Evolutionary conservation across 257 asterid species (phyloP).

Genomic region (Nicotiana undulata): DNA sequence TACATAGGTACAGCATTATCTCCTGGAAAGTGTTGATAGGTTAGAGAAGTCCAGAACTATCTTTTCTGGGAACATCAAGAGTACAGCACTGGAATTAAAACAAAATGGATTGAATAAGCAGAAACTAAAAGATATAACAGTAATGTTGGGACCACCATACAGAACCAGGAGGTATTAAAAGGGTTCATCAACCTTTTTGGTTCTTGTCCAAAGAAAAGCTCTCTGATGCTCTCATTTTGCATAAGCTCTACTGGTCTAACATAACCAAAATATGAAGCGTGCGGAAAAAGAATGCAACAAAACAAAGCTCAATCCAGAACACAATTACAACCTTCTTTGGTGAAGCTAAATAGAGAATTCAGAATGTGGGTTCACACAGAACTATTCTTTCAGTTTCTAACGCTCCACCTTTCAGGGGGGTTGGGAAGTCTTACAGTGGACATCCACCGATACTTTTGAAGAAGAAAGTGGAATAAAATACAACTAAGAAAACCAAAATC

Average conservation of each 20-base stretch:
- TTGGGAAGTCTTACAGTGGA: neutral
- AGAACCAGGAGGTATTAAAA: neutral
- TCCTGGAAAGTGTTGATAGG: slow-evolving; percentile 21
- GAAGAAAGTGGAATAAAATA: neutral
- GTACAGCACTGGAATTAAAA: neutral
- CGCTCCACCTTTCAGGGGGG: neutral
- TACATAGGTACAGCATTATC: slow-evolving; percentile 42
- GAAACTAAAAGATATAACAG: neutral
- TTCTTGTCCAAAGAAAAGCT: neutral
- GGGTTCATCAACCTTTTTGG: neutral
- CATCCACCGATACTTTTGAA: neutral
- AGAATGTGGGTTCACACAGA: neutral
- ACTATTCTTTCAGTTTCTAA: neutral
- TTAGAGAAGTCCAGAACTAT: neutral
- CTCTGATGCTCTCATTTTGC: neutral
- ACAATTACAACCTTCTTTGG: neutral
- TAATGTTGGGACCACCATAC: neutral
- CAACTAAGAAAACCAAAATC: neutral
- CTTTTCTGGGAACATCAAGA: neutral
- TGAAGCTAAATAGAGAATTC: neutral
- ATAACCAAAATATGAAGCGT: neutral
- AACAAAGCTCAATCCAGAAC: neutral
- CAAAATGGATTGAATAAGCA: neutral
- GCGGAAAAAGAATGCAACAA: neutral
- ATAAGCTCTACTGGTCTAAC: neutral